Percentiles rank a stretch among this genome's conserved stretches.
phyloP scores from a whole-genome alignment of 1,139 yeast genomes.

The Scheffersomyces titani region DNA sequence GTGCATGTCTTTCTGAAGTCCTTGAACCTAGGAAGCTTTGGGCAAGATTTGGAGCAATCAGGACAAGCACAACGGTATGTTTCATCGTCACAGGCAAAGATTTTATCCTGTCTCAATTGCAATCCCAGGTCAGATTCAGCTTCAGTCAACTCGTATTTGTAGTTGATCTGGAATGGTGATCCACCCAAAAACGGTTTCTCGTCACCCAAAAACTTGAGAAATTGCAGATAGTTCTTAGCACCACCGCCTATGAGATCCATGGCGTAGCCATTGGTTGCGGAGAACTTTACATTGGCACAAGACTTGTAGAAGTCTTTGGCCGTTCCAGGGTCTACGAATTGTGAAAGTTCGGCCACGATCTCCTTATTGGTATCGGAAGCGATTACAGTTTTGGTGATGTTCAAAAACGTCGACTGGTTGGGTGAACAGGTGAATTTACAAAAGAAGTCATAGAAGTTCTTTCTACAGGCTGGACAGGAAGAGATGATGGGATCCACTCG shows the following conservation, averaged over 20 bases:
- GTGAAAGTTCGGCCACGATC: conserved; percentile 72
- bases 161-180: conserved; percentile 92
- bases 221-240: conserved; percentile 69
- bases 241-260: conserved; percentile 99
- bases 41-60: conserved; percentile 84
- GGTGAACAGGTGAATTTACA: conserved; percentile 93
- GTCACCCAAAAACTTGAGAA: conserved; percentile 87
- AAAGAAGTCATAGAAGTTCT: conserved; percentile 81
- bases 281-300: conserved; percentile 86
- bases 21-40: conserved; percentile 52
- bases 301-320: conserved; percentile 75
- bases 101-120: conserved; percentile 27
- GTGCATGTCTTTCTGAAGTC: conserved; percentile 43
- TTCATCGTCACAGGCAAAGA: conserved; percentile 60
- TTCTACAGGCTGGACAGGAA: conserved; percentile 92
- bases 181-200: conserved; percentile 93
- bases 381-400: conserved; percentile 56
- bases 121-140: conserved; percentile 21
- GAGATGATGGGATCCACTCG: conserved; percentile 79
- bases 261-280: conserved; percentile 94
- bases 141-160: conserved; percentile 46
- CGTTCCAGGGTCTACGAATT: conserved; percentile 57
- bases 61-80: conserved; percentile 85
- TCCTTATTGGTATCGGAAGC: conserved; percentile 55
- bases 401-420: conserved; percentile 72